These are phyloP conservation scores for Populus alba DNA, from an alignment of 345 rosid genomes.

Conservation along the genomic window DNA sequence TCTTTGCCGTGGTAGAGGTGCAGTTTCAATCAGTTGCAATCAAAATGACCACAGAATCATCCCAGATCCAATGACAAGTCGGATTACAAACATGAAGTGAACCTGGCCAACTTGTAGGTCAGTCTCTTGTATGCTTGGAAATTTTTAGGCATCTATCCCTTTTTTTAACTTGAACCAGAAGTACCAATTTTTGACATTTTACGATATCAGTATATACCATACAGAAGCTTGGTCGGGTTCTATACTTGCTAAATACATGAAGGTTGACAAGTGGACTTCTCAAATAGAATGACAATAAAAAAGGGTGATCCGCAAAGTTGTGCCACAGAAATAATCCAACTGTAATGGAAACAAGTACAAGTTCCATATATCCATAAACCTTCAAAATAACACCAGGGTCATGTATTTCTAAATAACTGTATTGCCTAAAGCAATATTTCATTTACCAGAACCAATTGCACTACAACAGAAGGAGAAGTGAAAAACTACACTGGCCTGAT, in stretches of 20 bases:
- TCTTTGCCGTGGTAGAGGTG: neutral
- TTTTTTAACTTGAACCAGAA: neutral
- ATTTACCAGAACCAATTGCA: neutral
- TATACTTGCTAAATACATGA: neutral
- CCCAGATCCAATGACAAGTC: neutral
- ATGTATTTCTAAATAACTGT: neutral
- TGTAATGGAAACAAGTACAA: neutral
- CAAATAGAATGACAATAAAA: neutral
- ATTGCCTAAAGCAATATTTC: neutral
- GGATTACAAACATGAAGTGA: neutral
- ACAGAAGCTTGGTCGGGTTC: neutral
- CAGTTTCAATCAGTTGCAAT: neutral
- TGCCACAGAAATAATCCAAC: neutral
- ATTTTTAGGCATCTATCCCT: neutral
- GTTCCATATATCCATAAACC: neutral
- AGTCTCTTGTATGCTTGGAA: neutral
- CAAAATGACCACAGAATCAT: neutral
- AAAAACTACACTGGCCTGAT: neutral
- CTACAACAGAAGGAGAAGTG: neutral
- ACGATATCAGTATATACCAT: neutral
- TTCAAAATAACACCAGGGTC: neutral
- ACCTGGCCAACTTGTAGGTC: neutral
- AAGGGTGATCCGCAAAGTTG: neutral
- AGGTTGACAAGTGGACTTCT: neutral
- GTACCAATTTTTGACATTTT: neutral